Evolutionary conservation across 139 green algal genomes (phyloP), one percentile per base, ranked within the genome.

Genomic region (Eudorina sp.): DNA sequence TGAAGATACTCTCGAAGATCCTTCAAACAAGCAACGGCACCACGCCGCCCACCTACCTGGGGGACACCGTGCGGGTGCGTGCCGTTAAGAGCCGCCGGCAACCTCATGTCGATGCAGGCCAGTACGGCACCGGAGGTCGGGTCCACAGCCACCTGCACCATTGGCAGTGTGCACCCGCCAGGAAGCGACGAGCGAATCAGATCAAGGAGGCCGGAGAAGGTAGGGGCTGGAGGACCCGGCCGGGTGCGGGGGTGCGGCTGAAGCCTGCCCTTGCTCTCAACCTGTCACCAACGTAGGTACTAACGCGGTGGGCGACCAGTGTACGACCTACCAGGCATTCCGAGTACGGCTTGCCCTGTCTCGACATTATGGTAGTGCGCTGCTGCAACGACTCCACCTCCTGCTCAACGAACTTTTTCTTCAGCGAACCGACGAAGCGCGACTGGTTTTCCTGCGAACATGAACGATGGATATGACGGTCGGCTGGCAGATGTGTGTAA

Each of bases 71-170:
- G 40, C 7, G 82, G 82, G 45, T 88, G 82, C 0, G 34, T 76
- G 21, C 82, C 82, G 62, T 41, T 72, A 7, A 78, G 68, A 18
- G 87, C 74, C 1, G 27, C 34, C 8, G 90, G 90, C 62, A 93
- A 31, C 13, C 90, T 84, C 36, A 93, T 89, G 88, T 95, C 92
- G 27, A 95, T 95, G 84, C 92, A 95, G 29, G 89, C 92, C 40
- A 94, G 51, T 66, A 95, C 90, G 9, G 58, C 41, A 38, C 41
- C 62, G 0, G 60, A 66, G 60, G 2, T 25, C 8, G 60, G 2
- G 18, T 86, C 60, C 29, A 76, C 60, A 0, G 80, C 80, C 21
- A 86, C 80, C 80, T 86, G 40, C n/a, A n/a, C n/a, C n/a, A n/a
- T n/a, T n/a, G n/a, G n/a, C n/a, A n/a, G n/a, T n/a, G n/a, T n/a